Percentiles rank a stretch among this genome's conserved stretches.
phyloP scores from a whole-genome alignment of 2,329 filamentous ascomycete genomes.

The Talaromyces sp. region DNA sequence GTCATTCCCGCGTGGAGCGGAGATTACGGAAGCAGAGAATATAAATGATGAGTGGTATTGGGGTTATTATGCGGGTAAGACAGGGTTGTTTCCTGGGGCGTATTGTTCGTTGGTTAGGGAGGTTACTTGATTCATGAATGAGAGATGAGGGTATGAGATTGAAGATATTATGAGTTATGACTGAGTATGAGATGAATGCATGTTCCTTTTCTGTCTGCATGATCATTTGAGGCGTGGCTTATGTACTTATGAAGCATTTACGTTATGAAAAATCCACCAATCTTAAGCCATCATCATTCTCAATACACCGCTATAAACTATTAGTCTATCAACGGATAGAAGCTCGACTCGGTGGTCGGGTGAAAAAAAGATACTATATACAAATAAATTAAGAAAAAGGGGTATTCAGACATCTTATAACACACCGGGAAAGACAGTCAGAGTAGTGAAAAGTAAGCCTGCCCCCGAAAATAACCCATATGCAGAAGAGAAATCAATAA shows the following conservation, averaged over 20 bases:
- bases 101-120: conserved; percentile 60
- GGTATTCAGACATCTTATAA: neutral
- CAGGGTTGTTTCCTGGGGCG: conserved; percentile 74
- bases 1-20: conserved; percentile 76
- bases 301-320: neutral
- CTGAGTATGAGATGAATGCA: neutral
- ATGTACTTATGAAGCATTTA: no score
- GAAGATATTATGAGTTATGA: neutral
- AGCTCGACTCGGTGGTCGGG: neutral
- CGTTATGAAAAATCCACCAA: neutral
- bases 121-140: conserved; percentile 23
- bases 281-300: neutral
- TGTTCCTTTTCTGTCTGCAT: neutral
- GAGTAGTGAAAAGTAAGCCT: neutral
- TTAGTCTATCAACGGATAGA: neutral
- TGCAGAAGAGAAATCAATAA: conserved; percentile 22
- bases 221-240: neutral
- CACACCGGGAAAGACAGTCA: neutral
- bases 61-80: conserved; percentile 77
- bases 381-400: neutral
- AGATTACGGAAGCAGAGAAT: conserved; percentile 78
- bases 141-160: neutral
- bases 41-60: conserved; percentile 89
- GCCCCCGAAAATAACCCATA: neutral
- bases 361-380: neutral